A percentile compares a stretch with the other conserved stretches of the same genome.
phyloP scores from a whole-genome alignment of 2,329 filamentous ascomycete genomes.

The Pseudonectria buxi region DNA sequence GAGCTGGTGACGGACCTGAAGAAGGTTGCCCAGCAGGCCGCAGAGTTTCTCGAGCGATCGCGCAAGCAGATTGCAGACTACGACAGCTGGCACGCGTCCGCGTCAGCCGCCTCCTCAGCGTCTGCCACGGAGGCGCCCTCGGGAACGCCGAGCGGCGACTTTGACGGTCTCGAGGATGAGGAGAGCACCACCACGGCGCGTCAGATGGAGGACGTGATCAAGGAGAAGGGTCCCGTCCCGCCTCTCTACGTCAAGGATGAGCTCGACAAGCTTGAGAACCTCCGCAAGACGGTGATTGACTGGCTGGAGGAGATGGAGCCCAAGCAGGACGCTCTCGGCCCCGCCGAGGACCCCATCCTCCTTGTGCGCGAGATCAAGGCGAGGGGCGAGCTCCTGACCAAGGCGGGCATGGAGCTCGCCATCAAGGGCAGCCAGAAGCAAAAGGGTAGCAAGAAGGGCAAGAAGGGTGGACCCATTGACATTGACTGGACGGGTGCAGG shows the following conservation, averaged over 20 bases:
- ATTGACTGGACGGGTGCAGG: conserved; percentile 28
- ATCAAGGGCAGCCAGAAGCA: conserved; percentile 59
- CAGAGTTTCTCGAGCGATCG: conserved; percentile 63
- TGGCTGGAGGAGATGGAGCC: conserved; percentile 72
- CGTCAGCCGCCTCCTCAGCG: conserved; percentile 44
- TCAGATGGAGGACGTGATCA: conserved; percentile 37
- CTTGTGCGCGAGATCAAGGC: conserved; percentile 63
- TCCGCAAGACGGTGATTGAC: conserved; percentile 56
- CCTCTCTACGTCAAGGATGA: conserved; percentile 48
- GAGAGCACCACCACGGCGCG: conserved; percentile 30
- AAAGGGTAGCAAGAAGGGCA: conserved; percentile 40
- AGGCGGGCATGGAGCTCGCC: conserved; percentile 62
- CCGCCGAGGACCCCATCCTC: conserved; percentile 68
- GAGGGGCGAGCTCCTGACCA: conserved; percentile 64
- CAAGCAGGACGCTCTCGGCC: conserved; percentile 62
- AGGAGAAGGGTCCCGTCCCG: conserved; percentile 48
- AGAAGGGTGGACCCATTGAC: conserved; percentile 42
- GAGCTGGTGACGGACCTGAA: conserved; percentile 60
- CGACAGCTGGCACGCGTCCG: conserved; percentile 53
- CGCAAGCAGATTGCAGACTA: conserved; percentile 63
- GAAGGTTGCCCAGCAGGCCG: conserved; percentile 63
- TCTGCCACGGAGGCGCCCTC: conserved; percentile 37
- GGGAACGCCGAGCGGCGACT: conserved; percentile 46
- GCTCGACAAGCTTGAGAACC: conserved; percentile 54
- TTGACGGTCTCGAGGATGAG: conserved; percentile 76